Percentiles rank a stretch among this genome's conserved stretches.
Conservation (phyloP, 345 rosid species). For the Schrenkiella parvula region DNA sequence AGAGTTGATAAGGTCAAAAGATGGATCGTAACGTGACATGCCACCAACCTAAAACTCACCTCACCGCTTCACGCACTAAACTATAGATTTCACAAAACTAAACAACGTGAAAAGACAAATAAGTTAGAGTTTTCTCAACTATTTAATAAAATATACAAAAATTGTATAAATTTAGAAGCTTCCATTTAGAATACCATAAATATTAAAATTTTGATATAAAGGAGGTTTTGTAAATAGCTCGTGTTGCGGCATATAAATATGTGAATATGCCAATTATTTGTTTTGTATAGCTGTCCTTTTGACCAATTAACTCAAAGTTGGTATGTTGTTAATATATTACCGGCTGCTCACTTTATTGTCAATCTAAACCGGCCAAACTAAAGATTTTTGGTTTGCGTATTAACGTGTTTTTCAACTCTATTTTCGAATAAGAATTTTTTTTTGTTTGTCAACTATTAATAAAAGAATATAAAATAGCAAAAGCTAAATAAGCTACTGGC, state of each 20-base stretch:
- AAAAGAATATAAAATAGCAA: neutral
- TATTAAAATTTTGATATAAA: neutral
- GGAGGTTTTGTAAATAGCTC: neutral
- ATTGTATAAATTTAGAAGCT: neutral
- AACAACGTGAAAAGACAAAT: neutral
- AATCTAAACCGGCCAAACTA: conserved; percentile 16
- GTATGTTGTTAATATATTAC: conserved; percentile 16
- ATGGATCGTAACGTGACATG: conserved; percentile 12
- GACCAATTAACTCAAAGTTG: conserved; percentile 25
- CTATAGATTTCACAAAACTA: neutral
- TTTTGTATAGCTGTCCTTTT: conserved; percentile 8
- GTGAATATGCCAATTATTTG: neutral
- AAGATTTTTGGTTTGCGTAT: neutral
- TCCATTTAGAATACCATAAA: neutral
- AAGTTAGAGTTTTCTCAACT: neutral
- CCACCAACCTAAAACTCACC: conserved; percentile 24
- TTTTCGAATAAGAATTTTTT: neutral
- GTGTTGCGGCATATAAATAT: neutral
- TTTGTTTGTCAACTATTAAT: neutral
- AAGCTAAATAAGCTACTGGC: neutral
- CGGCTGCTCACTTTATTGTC: conserved; percentile 1
- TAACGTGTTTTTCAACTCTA: conserved; percentile 5
- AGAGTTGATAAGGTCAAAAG: conserved; percentile 17
- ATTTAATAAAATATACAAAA: neutral
- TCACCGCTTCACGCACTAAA: conserved; percentile 10